These are phyloP conservation scores for Baorangia bicolor DNA, from an alignment of 768 basidiomycete genomes.

Conservation along the genomic window DNA sequence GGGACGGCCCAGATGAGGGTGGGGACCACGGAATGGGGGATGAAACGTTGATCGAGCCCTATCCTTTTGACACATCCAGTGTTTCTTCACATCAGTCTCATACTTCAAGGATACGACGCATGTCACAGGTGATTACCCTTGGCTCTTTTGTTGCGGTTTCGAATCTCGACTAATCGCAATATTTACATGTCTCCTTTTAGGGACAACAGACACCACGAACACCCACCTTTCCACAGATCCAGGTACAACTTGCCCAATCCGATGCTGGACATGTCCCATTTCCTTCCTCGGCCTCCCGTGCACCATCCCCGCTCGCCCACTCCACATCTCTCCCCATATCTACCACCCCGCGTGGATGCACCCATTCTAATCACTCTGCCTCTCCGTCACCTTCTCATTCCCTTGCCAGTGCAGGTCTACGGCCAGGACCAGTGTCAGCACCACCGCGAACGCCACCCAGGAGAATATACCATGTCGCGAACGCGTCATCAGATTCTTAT, in stretches of 20 bases:
- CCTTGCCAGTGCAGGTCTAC: neutral
- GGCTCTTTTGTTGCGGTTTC: neutral
- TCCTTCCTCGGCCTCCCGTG: conserved; percentile 7
- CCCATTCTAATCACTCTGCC: conserved; percentile 5
- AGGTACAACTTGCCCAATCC: conserved; percentile 23
- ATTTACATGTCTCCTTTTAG: conserved; percentile 2
- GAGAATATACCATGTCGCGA: conserved; percentile 42
- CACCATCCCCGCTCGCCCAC: conserved; percentile 26
- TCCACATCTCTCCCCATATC: conserved; percentile 23
- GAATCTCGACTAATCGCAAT: neutral
- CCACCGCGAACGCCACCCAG: conserved; percentile 37
- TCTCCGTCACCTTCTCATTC: conserved; percentile 14
- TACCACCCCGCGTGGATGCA: conserved; percentile 5
- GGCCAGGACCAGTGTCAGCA: conserved; percentile 3
- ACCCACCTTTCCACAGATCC: conserved; percentile 23
- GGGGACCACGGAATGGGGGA: conserved; percentile 11
- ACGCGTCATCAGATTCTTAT: conserved; percentile 32
- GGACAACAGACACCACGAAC: conserved; percentile 19
- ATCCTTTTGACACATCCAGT: conserved; percentile 22
- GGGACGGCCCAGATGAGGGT: conserved; percentile 4
- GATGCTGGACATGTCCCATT: conserved; percentile 13
- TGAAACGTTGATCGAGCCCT: conserved; percentile 22
- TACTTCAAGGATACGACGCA: conserved; percentile 1
- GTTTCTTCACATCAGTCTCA: conserved; percentile 22
- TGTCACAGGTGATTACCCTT: conserved; percentile 15